Base-by-base conservation (phyloP, 306 rosid genomes). In the Oxytropis ochrocephala region DNA sequence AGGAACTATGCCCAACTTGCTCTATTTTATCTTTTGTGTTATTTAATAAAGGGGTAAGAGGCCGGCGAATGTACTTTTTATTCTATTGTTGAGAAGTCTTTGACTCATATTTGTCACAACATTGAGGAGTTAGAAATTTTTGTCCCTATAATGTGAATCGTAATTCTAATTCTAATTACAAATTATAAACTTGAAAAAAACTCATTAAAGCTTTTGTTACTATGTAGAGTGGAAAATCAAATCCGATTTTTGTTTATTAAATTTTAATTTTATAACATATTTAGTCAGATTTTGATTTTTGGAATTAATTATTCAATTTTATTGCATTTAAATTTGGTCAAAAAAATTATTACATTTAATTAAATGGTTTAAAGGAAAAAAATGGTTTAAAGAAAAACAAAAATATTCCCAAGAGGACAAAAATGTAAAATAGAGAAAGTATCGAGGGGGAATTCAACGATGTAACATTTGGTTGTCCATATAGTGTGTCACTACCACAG, bases 31-130 rank as follows among this genome's bases (percentile, higher is more conserved):
- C 29, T 12, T 43, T 64, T 78, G 67, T 56, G 74, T 83, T 75
- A 11, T 74, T 68, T 50, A 85, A 85, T 86, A 85, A 60, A 88
- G 82, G 87, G 89, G 86, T 74, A 67, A 56, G 51, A 77, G 75
- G 67, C 71, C 47, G 70, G 80, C 69, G 75, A 76, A 70, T 84
- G 86, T 83, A 80, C 58, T 68, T 79, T 80, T 81, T 71, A 36
- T 70, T 60, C 68, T 55, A 42, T 58, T 30, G 62, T 82, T 81
- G 54, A 56, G 73, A 70, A 81, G 1, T 1, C 75, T 36, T 59
- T 70, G 60, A 72, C 69, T 83, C 83, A 18, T 84, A 63, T 68
- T 54, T 72, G 78, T 72, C 65, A n/a, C 59, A 39, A 56, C 38
- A 38, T 16, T 24, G 3, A 24, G 29, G 1, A 24, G 29, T 69